Evolutionary conservation across 202 grass and related monocot species (phyloP).

Genomic region (Dendrocalamus latiflorus): DNA sequence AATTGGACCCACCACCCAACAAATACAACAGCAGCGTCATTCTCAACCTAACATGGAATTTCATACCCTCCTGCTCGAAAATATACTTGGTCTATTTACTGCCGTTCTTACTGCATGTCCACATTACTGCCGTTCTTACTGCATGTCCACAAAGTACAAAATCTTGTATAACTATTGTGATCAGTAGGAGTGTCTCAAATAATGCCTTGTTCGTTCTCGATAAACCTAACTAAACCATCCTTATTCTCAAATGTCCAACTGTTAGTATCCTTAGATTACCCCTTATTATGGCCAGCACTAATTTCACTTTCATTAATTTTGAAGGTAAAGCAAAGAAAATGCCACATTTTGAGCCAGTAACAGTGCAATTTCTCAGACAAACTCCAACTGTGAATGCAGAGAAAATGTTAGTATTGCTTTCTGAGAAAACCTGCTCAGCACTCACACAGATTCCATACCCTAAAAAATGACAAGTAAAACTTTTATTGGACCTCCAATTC

Average conservation of each 20-base stretch:
- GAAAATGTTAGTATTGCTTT: constrained; percentile 14
- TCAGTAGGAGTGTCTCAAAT: background rate
- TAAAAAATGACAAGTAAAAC: background rate
- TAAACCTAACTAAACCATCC: background rate
- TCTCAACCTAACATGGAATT: constrained; percentile 21
- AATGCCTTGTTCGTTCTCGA: background rate
- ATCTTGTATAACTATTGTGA: background rate
- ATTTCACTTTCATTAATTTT: background rate
- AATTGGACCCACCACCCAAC: constrained; percentile 6
- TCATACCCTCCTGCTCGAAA: background rate
- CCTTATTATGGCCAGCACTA: background rate
- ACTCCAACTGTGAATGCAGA: constrained; percentile 7
- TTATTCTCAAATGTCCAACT: background rate
- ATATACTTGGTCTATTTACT: too few species aligned
- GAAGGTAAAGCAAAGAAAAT: background rate
- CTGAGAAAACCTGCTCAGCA: background rate
- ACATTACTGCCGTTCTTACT: too few species aligned
- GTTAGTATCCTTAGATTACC: background rate
- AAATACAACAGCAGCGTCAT: too few species aligned
- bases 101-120: too few species aligned
- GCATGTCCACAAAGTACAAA: too few species aligned
- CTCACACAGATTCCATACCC: background rate
- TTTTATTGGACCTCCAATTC: constrained; percentile 2
- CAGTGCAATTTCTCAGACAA: background rate
- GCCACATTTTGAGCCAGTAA: background rate